phyloP scores from a whole-genome alignment of 2,329 filamentous ascomycete species.

The Scleromitrula shiraiana region DNA sequence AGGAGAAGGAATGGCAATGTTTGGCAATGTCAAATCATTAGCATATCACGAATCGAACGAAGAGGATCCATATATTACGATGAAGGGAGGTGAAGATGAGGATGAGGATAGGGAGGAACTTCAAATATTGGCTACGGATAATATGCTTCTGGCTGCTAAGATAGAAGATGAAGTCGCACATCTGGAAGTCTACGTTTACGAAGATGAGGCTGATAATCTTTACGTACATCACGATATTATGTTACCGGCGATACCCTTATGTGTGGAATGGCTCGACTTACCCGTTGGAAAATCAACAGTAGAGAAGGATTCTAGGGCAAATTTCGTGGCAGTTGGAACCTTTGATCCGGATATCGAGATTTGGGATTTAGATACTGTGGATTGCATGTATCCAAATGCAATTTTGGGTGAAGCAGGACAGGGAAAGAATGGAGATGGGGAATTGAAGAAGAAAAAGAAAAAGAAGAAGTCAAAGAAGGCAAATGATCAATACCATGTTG shows the following conservation, averaged over 20 bases:
- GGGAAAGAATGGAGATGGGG: conserved; percentile 40
- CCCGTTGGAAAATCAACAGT: conserved; percentile 66
- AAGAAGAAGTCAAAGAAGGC: conserved; percentile 84
- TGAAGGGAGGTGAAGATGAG: conserved; percentile 53
- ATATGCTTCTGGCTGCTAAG: conserved; percentile 83
- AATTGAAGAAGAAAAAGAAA: conserved; percentile 65
- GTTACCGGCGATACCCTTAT: conserved; percentile 92
- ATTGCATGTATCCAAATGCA: conserved; percentile 97
- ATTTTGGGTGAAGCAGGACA: conserved; percentile 70
- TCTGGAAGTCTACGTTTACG: conserved; percentile 94
- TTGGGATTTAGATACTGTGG: conserved; percentile 92
- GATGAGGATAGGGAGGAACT: conserved; percentile 89
- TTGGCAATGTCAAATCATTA: conserved; percentile 88
- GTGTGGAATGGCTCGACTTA: conserved; percentile 90
- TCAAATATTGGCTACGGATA: conserved; percentile 87
- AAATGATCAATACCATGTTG: conserved; percentile 89
- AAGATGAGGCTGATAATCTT: conserved; percentile 89
- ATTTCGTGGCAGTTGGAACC: conserved; percentile 90
- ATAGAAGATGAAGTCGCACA: conserved; percentile 96
- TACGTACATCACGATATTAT: conserved; percentile 99
- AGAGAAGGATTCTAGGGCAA: conserved; percentile 62
- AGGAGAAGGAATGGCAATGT: conserved; percentile 74
- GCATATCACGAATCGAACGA: conserved; percentile 92
- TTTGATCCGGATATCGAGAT: conserved; percentile 99
- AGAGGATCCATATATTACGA: conserved; percentile 92